Percentiles rank a stretch among this genome's conserved stretches.
phyloP scores from a whole-genome alignment of 2,329 filamentous ascomycete genomes.

The Colletotrichum acutatum region DNA sequence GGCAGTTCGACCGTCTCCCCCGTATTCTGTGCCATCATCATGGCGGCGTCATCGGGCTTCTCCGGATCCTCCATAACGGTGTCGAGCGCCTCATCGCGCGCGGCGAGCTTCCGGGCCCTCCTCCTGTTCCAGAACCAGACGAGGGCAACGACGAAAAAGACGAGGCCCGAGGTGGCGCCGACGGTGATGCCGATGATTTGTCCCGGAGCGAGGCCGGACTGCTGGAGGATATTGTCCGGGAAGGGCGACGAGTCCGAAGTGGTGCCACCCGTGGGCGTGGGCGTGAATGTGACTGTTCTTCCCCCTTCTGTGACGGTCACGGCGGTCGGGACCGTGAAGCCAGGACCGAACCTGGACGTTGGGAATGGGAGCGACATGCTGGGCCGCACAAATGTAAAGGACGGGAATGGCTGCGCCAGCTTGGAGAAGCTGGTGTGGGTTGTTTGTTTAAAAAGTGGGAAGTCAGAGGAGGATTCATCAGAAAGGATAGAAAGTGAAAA shows the following conservation, averaged over 20 bases:
- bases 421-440: background rate
- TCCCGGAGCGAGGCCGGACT: slow-evolving; percentile 27
- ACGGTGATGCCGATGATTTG: slow-evolving; percentile 34
- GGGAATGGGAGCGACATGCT: slow-evolving; percentile 27
- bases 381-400: slow-evolving; percentile 14
- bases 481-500: background rate
- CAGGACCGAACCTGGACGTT: slow-evolving; percentile 29
- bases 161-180: slow-evolving; percentile 27
- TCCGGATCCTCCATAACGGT: slow-evolving; percentile 27
- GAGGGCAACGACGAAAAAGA: slow-evolving; percentile 30
- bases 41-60: slow-evolving; percentile 18
- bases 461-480: slow-evolving; percentile 1
- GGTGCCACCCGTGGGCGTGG: slow-evolving; percentile 1
- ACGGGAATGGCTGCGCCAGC: slow-evolving; percentile 30
- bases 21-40: slow-evolving; percentile 2
- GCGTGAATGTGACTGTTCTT: slow-evolving; percentile 13
- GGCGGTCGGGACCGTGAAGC: slow-evolving; percentile 25
- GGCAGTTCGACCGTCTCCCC: slow-evolving; percentile 22
- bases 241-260: slow-evolving; percentile 6
- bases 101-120: slow-evolving; percentile 10
- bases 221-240: slow-evolving; percentile 32
- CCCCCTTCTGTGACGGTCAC: slow-evolving; percentile 11
- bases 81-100: slow-evolving; percentile 14
- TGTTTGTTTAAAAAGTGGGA: slow-evolving; percentile 6
- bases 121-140: slow-evolving; percentile 34